Evolutionary conservation across 2,329 filamentous ascomycete species (phyloP).

Genomic region (Talaromyces sp.): DNA sequence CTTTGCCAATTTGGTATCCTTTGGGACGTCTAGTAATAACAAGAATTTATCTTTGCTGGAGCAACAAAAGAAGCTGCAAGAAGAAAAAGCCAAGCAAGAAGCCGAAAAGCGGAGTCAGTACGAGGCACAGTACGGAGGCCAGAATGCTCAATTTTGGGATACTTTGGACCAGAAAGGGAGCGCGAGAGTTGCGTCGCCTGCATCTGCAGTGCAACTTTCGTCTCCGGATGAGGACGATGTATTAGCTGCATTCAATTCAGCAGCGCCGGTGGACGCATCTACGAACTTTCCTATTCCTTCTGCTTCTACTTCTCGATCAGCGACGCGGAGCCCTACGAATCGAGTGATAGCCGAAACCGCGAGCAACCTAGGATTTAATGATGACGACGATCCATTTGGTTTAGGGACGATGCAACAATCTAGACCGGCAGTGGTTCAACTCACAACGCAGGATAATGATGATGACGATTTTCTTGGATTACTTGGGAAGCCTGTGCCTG

Average conservation of each 20-base stretch:
- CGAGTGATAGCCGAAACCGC: slow-evolving; percentile 24
- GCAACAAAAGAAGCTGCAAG: slow-evolving; percentile 67
- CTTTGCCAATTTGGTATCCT: slow-evolving; percentile 67
- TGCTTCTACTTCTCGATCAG: slow-evolving; percentile 35
- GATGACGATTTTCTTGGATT: slow-evolving; percentile 66
- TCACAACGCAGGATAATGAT: slow-evolving; percentile 42
- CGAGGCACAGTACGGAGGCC: slow-evolving; percentile 72
- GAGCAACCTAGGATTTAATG: slow-evolving; percentile 46
- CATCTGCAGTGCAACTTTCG: slow-evolving; percentile 29
- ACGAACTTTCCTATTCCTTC: slow-evolving; percentile 57
- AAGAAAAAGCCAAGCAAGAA: slow-evolving; percentile 73
- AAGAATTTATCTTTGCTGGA: slow-evolving; percentile 69
- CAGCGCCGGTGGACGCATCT: slow-evolving; percentile 59
- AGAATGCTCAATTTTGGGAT: slow-evolving; percentile 71
- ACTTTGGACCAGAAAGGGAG: slow-evolving; percentile 59
- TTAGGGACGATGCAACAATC: slow-evolving; percentile 61
- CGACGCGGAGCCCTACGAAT: slow-evolving; percentile 24
- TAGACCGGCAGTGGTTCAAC: slow-evolving; percentile 50
- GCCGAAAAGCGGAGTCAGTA: slow-evolving; percentile 69
- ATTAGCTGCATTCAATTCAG: slow-evolving; percentile 60
- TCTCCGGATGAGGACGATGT: slow-evolving; percentile 56
- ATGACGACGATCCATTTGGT: slow-evolving; percentile 88
- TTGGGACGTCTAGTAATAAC: slow-evolving; percentile 50
- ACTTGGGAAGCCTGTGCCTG: slow-evolving; percentile 59
- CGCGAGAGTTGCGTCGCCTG: slow-evolving; percentile 38